Conservation (phyloP, 306 rosid genomes). For the Rosa multiflora region DNA sequence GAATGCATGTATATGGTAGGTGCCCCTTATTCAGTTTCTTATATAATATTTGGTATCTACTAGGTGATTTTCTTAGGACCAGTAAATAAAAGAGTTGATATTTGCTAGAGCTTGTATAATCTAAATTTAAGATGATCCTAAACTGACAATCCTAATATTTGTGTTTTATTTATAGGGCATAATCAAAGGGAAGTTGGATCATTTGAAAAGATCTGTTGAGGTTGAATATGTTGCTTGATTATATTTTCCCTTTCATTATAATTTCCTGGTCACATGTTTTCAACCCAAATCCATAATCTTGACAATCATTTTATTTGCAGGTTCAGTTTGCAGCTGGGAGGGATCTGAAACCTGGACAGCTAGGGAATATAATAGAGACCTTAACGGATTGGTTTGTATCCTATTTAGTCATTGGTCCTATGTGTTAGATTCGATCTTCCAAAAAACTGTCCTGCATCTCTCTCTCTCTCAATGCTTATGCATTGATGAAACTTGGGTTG, state of each 20-base stretch:
- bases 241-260: neutral
- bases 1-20: conserved; percentile 23
- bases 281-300: neutral
- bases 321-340: conserved; percentile 27
- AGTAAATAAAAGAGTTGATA: neutral
- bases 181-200: conserved; percentile 25
- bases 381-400: conserved; percentile 19
- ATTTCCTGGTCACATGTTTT: neutral
- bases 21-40: neutral
- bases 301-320: conserved; percentile 13
- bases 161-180: conserved; percentile 17
- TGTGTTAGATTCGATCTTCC: neutral
- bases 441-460: too few relatives aligned
- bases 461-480: too few relatives aligned
- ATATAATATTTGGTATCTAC: neutral
- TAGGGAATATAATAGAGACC: conserved; percentile 18
- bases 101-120: neutral
- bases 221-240: conserved; percentile 10
- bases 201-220: conserved; percentile 23
- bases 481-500: too few relatives aligned
- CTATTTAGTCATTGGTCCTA: neutral
- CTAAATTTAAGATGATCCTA: neutral
- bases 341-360: conserved; percentile 26
- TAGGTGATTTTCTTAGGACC: neutral
- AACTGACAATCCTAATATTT: neutral